Evolutionary conservation across 129 eudicot species (phyloP).

Genomic region (Pulicaria dysenterica): DNA sequence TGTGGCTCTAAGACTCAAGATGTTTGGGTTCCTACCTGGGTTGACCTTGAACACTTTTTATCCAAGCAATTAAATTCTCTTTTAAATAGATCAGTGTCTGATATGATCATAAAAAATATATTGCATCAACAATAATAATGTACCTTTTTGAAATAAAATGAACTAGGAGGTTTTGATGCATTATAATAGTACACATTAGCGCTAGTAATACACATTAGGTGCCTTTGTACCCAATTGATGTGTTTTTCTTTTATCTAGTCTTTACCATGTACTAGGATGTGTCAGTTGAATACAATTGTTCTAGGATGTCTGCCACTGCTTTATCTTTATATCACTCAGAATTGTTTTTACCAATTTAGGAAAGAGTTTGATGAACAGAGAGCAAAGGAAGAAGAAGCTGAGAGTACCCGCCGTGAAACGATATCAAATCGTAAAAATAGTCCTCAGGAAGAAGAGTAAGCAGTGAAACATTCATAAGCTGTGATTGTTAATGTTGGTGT

Average conservation of each 20-base stretch:
- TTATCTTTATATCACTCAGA: slow-evolving; percentile 1
- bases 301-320: not conserved
- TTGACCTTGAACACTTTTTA: not conserved
- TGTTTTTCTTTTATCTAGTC: not conserved
- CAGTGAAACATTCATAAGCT: not conserved
- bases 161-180: not conserved
- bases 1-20: too few species aligned
- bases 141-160: not conserved
- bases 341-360: slow-evolving; percentile 42
- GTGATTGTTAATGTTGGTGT: not conserved
- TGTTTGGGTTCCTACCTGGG: too few species aligned
- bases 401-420: slow-evolving; percentile 34
- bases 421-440: slow-evolving; percentile 45
- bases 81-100: not conserved
- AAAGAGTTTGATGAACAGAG: slow-evolving; percentile 86
- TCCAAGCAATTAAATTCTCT: not conserved
- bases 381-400: slow-evolving; percentile 64
- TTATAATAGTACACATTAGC: too few species aligned
- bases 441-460: slow-evolving; percentile 66
- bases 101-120: not conserved
- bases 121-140: not conserved
- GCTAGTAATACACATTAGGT: not conserved
- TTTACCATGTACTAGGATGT: not conserved
- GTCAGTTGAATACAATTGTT: not conserved
- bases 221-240: not conserved